Conservation (phyloP, 2,329 filamentous ascomycete genomes). For the Graphilbum ipis-grandicollis region DNA sequence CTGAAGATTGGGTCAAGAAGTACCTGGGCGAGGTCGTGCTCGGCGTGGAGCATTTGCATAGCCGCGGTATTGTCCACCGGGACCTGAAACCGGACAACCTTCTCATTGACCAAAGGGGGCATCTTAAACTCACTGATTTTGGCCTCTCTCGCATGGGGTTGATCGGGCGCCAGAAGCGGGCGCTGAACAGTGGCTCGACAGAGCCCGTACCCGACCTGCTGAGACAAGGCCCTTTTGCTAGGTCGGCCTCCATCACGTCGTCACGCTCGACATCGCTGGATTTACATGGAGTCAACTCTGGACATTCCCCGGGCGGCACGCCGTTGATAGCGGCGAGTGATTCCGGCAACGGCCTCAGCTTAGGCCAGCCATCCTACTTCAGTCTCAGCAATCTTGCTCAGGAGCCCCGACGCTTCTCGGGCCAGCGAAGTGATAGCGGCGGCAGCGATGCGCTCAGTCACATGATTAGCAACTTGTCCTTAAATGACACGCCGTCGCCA, state of each 20-base stretch:
- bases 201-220: conserved; percentile 86
- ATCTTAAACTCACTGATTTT: conserved; percentile 94
- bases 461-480: conserved; percentile 66
- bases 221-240: conserved; percentile 79
- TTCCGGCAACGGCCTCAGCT: conserved; percentile 39
- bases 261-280: conserved; percentile 91
- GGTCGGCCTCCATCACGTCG: conserved; percentile 69
- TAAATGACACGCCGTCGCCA: conserved; percentile 46
- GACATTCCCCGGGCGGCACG: conserved; percentile 67
- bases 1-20: conserved; percentile 96
- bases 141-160: conserved; percentile 93
- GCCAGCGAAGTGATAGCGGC: conserved; percentile 78
- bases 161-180: conserved; percentile 88
- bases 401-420: conserved; percentile 56
- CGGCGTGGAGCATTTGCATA: conserved; percentile 92
- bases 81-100: conserved; percentile 96
- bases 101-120: conserved; percentile 89
- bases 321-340: conserved; percentile 74
- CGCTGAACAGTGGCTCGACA: conserved; percentile 55
- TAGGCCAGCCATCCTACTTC: conserved; percentile 88
- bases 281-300: conserved; percentile 37
- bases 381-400: conserved; percentile 40
- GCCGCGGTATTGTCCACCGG: conserved; percentile 85
- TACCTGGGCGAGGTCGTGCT: conserved; percentile 92
- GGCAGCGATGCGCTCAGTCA: conserved; percentile 71